Evolutionary conservation across 148 eudicot species (phyloP).

Genomic region (Fagopyrum homotropicum): DNA sequence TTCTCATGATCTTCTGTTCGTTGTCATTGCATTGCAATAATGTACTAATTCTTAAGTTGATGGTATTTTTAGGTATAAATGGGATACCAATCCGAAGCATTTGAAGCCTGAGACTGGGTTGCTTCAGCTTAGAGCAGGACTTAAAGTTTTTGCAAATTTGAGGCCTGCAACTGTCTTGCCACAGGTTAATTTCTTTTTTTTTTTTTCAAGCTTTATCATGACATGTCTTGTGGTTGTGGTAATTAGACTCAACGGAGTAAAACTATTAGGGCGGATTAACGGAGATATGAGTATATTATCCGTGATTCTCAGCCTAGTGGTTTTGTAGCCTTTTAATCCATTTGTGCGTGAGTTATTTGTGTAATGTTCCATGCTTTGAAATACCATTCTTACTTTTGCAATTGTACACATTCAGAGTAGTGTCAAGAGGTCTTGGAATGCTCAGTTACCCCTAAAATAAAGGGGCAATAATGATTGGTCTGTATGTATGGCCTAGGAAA

Average conservation of each 20-base stretch:
- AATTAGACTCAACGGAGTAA: too few species aligned
- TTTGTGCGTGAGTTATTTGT: background rate
- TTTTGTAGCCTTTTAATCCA: background rate
- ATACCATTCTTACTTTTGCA: background rate
- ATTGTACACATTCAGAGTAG: slow-evolving; percentile 1
- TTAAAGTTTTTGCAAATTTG: slow-evolving; percentile 89
- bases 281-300: background rate
- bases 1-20: background rate
- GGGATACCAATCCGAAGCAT: slow-evolving; percentile 87
- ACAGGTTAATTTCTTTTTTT: slow-evolving; percentile 42
- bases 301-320: background rate
- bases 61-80: slow-evolving; percentile 52
- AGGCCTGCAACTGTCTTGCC: slow-evolving; percentile 93
- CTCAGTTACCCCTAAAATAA: background rate
- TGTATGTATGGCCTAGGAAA: background rate
- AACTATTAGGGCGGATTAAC: background rate
- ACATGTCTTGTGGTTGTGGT: background rate
- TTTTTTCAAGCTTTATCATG: background rate
- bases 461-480: background rate
- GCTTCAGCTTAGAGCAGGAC: slow-evolving; percentile 93
- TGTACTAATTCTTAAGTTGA: background rate
- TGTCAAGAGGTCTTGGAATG: background rate
- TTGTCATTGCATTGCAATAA: background rate
- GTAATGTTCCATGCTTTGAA: background rate
- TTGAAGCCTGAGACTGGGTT: slow-evolving; percentile 94